Evolutionary conservation across 2,329 filamentous ascomycete genomes (phyloP).

Genomic region (Aspergillus sp.): DNA sequence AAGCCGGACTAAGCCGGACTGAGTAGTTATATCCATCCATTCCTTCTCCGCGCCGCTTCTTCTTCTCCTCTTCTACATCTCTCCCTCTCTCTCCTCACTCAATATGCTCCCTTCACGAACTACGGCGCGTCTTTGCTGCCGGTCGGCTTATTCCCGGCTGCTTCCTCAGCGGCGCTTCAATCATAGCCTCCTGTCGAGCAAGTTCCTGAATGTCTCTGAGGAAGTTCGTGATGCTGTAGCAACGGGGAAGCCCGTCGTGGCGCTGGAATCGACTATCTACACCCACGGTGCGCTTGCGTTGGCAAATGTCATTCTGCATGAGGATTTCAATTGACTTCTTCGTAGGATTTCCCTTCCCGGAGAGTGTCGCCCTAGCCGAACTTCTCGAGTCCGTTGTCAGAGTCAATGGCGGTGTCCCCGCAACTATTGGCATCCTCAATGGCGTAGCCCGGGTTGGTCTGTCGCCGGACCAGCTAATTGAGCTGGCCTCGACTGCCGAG

Average conservation of each 20-base stretch:
- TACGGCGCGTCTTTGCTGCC: slow-evolving; percentile 21
- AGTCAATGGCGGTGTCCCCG: slow-evolving; percentile 76
- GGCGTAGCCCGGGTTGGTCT: slow-evolving; percentile 82
- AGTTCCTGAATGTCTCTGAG: slow-evolving; percentile 70
- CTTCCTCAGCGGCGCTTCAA: slow-evolving; percentile 19
- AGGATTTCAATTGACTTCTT: neutral
- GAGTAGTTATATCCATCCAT: slow-evolving; percentile 16
- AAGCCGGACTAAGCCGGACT: neutral
- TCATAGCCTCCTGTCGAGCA: slow-evolving; percentile 36
- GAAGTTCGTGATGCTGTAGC: slow-evolving; percentile 78
- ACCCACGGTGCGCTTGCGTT: slow-evolving; percentile 69
- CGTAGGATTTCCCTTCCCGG: slow-evolving; percentile 67
- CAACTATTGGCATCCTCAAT: slow-evolving; percentile 84
- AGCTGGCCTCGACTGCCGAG: slow-evolving; percentile 65
- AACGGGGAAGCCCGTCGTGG: slow-evolving; percentile 78
- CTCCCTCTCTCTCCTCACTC: neutral
- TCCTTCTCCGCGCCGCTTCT: slow-evolving; percentile 9
- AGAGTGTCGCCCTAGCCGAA: slow-evolving; percentile 73
- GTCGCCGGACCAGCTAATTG: slow-evolving; percentile 66
- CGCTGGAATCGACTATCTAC: slow-evolving; percentile 94
- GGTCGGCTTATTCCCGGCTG: slow-evolving; percentile 6
- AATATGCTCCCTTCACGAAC: slow-evolving; percentile 23
- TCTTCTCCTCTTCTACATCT: slow-evolving; percentile 7
- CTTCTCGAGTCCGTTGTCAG: slow-evolving; percentile 80
- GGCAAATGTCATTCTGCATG: neutral